Base-by-base conservation (phyloP, 139 green algal genomes). In the Chlamydomonas schloesseri region DNA sequence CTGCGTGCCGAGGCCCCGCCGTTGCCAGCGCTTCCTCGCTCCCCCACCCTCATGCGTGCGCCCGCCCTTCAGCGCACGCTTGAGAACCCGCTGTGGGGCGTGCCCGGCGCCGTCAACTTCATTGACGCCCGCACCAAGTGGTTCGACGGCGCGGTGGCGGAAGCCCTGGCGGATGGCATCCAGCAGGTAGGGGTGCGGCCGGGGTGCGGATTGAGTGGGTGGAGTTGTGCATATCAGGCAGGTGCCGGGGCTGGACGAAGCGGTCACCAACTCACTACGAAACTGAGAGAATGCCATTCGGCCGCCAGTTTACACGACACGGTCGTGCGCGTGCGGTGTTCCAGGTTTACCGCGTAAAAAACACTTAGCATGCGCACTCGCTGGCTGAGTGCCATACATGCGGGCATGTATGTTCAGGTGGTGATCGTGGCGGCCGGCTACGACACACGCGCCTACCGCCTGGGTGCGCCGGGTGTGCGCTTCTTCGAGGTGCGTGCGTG, bases 61-160 rank as follows among this genome's bases (percentile, higher is more conserved):
- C n/a, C n/a, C n/a, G n/a, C n/a, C n/a, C n/a, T n/a, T n/a, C 60
- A 81, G 74, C 69, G 81, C 73, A 82, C 84, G 29, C 82, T 92
- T 33, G 82, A 93, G 31, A 89, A 85, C 72, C 65, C 71, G 26
- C 21, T 75, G 24, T 73, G 68, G 36, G 84, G 90, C 2, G 86
- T 93, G 37, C 91, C 79, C 0, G 93, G 93, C 55, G 92, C 92
- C 26, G 84, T 92, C 83, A 95, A 95, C 91, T 96, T 97, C 79
- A 92, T 97, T 33, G 94, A 96, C 60, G 93, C 92, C 0, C 88
- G 94, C 71, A 97, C 94, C 55, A 93, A 94, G 88, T 97, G 94
- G 94, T 90, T 97, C 80, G 94, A 97, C 69, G 62, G 72, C 10
- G 94, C 84, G 0, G 88, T 97, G 10, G 80, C 60, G 24, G 37